A percentile compares a stretch with the other conserved stretches of the same genome.
Evolutionary conservation across 495 filamentous ascomycete genomes (phyloP).

Genomic region (Neurospora sp.): DNA sequence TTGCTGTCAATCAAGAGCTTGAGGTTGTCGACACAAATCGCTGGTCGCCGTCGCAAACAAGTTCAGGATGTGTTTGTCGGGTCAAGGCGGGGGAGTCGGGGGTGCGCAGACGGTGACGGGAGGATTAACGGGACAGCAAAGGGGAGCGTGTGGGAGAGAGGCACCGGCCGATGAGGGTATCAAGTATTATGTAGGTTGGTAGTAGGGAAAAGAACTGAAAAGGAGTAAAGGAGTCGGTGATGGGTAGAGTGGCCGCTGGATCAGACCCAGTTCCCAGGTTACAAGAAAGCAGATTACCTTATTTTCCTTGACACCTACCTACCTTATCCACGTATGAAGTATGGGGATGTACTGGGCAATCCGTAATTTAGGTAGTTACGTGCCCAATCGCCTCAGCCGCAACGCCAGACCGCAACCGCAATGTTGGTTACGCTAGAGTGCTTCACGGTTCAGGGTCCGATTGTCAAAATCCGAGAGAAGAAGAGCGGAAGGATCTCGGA

Average conservation of each 20-base stretch:
- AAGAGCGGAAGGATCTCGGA: background rate
- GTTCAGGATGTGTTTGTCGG: conserved; percentile 7
- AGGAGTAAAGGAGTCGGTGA: background rate
- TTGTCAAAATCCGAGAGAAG: background rate
- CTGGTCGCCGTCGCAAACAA: conserved; percentile 6
- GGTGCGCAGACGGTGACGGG: background rate
- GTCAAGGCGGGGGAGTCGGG: conserved; percentile 1
- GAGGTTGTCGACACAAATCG: conserved; percentile 7
- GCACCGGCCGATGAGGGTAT: background rate
- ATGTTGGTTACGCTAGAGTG: background rate
- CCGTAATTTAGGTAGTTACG: background rate
- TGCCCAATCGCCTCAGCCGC: background rate
- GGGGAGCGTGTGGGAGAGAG: background rate
- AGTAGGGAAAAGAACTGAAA: background rate
- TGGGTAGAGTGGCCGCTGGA: background rate
- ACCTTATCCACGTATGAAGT: background rate
- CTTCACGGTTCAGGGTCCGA: background rate
- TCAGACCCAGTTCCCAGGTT: background rate
- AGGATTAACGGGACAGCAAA: background rate
- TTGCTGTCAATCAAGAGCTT: conserved; percentile 9
- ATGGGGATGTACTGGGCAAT: background rate
- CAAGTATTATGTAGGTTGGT: background rate
- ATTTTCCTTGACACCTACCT: background rate
- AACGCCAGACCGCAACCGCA: background rate
- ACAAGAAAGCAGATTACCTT: background rate